Conservation (phyloP, 352 stramenopile genomes). For the Globisporangium lucens region DNA sequence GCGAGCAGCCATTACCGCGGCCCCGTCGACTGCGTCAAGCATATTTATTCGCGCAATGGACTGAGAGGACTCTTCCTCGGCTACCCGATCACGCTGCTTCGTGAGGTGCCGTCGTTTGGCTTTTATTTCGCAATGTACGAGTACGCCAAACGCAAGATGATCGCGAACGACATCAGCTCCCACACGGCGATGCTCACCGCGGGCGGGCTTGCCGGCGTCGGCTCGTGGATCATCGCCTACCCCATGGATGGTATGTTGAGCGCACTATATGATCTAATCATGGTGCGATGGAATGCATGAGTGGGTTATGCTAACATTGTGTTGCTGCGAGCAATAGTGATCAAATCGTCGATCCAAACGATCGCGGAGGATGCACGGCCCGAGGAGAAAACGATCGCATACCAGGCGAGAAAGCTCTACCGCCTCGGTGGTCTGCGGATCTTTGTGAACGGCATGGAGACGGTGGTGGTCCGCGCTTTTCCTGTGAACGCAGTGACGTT, state of each 20-base stretch:
- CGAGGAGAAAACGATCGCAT: slow-evolving; percentile 66
- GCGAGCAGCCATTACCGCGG: slow-evolving; percentile 55
- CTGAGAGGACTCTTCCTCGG: slow-evolving; percentile 67
- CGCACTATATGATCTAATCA: background rate
- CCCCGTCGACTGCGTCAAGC: slow-evolving; percentile 69
- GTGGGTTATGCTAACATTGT: background rate
- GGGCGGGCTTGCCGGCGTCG: slow-evolving; percentile 69
- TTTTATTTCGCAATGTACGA: slow-evolving; percentile 88
- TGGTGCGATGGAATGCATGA: slow-evolving; percentile 10
- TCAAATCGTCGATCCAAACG: slow-evolving; percentile 87
- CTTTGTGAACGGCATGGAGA: slow-evolving; percentile 77
- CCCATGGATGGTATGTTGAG: slow-evolving; percentile 63
- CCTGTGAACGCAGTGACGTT: slow-evolving; percentile 86
- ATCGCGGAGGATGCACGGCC: slow-evolving; percentile 48
- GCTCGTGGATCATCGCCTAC: slow-evolving; percentile 80
- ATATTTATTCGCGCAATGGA: slow-evolving; percentile 64
- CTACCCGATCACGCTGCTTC: slow-evolving; percentile 68
- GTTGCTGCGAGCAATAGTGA: slow-evolving; percentile 32
- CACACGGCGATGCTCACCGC: slow-evolving; percentile 81
- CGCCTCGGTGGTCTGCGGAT: slow-evolving; percentile 57
- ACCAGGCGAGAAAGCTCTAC: slow-evolving; percentile 68
- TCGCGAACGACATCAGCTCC: slow-evolving; percentile 44
- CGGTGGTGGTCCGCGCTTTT: slow-evolving; percentile 77
- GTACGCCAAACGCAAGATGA: slow-evolving; percentile 69
- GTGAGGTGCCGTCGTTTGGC: slow-evolving; percentile 78